Percentiles rank a stretch among this genome's conserved stretches.
Evolutionary conservation across 345 rosid genomes (phyloP).

Genomic region (Isatis tinctoria): DNA sequence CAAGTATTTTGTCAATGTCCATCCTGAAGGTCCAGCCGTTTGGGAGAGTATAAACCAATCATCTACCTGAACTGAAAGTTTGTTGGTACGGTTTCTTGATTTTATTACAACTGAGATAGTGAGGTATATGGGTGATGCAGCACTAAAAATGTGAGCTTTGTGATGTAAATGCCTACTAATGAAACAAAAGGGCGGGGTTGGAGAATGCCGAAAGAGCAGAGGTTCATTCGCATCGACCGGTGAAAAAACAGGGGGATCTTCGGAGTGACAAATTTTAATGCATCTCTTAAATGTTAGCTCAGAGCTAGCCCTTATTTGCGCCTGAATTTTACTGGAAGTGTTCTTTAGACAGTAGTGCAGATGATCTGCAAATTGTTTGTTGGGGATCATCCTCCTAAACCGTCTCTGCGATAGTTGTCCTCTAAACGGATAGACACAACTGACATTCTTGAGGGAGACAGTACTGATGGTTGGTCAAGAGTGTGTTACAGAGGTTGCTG

Average conservation of each 20-base stretch:
- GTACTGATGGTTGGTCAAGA: not conserved
- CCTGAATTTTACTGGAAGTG: not conserved
- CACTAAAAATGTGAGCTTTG: not conserved
- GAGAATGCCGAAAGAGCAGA: conserved; percentile 1
- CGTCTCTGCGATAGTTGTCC: not conserved
- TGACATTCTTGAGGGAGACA: not conserved
- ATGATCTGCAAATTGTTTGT: not conserved
- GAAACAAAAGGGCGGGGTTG: not conserved
- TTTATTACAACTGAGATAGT: not conserved
- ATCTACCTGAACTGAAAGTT: conserved; percentile 17
- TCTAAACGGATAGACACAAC: not conserved
- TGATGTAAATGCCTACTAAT: not conserved
- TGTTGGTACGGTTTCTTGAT: not conserved
- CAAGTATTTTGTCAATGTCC: conserved; percentile 61
- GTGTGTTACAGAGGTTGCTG: not conserved
- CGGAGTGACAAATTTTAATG: not conserved
- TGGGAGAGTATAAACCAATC: conserved; percentile 64
- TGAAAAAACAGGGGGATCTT: not conserved
- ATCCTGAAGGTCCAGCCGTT: conserved; percentile 71
- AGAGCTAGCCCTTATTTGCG: not conserved
- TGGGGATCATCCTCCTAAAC: not conserved
- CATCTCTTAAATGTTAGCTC: too few species aligned
- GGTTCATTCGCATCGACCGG: not conserved
- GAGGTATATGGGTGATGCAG: not conserved
- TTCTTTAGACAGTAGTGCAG: not conserved